phyloP scores from a whole-genome alignment of 805 yeast genomes.

The Wickerhamia fluorescens region DNA sequence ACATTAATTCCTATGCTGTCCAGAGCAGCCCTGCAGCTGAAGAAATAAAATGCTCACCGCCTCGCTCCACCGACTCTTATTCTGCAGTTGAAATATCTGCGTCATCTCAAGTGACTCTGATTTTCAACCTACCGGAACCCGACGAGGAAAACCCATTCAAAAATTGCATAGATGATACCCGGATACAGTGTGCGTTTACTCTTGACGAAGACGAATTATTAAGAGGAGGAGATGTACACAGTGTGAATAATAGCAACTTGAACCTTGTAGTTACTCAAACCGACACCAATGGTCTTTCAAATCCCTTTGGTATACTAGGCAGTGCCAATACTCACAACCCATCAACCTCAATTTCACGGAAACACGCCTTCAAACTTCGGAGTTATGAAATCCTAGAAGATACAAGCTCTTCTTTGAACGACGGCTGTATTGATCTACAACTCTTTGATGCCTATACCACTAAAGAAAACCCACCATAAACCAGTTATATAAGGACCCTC shows the following conservation, averaged over 20 bases:
- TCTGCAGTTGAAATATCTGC: conserved; percentile 1
- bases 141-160: conserved; percentile 14
- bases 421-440: conserved; percentile 29
- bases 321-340: conserved; percentile 1
- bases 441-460: conserved; percentile 36
- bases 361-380: conserved; percentile 19
- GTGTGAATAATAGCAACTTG: conserved; percentile 21
- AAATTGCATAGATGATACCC: conserved; percentile 9
- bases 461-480: conserved; percentile 32
- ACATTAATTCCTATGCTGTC: not conserved
- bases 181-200: conserved; percentile 14
- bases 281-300: conserved; percentile 1
- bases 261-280: conserved; percentile 10
- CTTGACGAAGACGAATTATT: conserved; percentile 27
- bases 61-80: not conserved
- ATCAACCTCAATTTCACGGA: conserved; percentile 2
- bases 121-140: conserved; percentile 27
- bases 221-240: conserved; percentile 25
- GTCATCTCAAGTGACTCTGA: conserved; percentile 3
- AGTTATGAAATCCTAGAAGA: conserved; percentile 35
- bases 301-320: conserved; percentile 1
- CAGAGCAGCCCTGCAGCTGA: too few relatives aligned
- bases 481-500: too few relatives aligned
- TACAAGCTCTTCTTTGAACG: conserved; percentile 20
- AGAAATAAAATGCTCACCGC: too few relatives aligned